phyloP scores from a whole-genome alignment of 768 basidiomycete species.

The Amylocystis lapponica region DNA sequence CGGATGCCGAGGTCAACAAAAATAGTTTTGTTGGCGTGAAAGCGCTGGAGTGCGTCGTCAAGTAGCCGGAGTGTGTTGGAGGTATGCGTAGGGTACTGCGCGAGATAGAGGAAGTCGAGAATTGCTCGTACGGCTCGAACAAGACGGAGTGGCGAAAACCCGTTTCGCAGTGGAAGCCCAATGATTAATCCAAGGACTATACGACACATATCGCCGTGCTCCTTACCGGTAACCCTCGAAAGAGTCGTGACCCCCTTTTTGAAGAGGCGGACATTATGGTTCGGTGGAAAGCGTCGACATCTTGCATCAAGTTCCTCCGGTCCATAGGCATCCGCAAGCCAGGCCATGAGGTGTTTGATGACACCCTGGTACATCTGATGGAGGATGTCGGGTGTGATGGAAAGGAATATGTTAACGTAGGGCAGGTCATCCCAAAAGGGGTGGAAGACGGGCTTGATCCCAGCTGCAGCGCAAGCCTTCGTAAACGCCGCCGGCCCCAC shows the following conservation, averaged over 20 bases:
- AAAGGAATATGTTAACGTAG: slow-evolving; percentile 17
- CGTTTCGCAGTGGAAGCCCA: too few species aligned
- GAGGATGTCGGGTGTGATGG: slow-evolving; percentile 24
- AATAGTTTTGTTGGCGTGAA: slow-evolving; percentile 21
- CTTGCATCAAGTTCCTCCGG: too few species aligned
- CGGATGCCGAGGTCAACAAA: slow-evolving; percentile 19
- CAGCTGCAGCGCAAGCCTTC: slow-evolving; percentile 8
- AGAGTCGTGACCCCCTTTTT: too few species aligned
- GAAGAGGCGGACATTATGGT: too few species aligned
- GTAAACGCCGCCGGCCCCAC: slow-evolving; percentile 2
- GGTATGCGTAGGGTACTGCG: slow-evolving; percentile 18
- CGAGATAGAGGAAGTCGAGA: slow-evolving; percentile 22
- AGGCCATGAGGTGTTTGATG: too few species aligned
- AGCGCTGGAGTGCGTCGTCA: slow-evolving; percentile 5
- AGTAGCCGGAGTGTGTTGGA: slow-evolving; percentile 7
- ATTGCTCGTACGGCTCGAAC: slow-evolving; percentile 25
- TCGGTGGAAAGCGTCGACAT: too few species aligned
- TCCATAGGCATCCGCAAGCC: too few species aligned
- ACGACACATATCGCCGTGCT: too few species aligned
- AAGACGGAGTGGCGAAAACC: too few species aligned
- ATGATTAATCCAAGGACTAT: too few species aligned
- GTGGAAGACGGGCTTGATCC: slow-evolving; percentile 16
- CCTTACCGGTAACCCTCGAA: too few species aligned
- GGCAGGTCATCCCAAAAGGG: slow-evolving; percentile 23
- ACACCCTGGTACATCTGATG: slow-evolving; percentile 27